Evolutionary conservation across 176 grass and related monocot genomes (phyloP).

Genomic region (Avena insularis): DNA sequence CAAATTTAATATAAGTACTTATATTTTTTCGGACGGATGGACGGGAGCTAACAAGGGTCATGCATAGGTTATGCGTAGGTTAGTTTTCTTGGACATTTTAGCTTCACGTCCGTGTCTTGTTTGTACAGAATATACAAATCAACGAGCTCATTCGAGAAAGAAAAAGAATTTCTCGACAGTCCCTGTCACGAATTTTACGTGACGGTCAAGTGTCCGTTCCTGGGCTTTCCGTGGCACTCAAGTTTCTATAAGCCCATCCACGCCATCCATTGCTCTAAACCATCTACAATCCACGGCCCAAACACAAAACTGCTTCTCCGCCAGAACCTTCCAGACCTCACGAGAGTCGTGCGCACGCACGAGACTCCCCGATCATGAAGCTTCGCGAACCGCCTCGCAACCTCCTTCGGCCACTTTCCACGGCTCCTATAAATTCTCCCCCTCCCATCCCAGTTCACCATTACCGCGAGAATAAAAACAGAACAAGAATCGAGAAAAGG

Average conservation of each 20-base stretch:
- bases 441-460: background rate
- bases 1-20: too few species aligned
- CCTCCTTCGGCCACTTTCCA: background rate
- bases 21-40: too few species aligned
- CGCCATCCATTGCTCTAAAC: background rate
- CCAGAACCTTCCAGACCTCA: conserved; percentile 32
- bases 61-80: too few species aligned
- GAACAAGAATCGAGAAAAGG: too few species aligned
- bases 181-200: background rate
- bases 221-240: conserved; percentile 9
- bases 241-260: background rate
- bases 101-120: too few species aligned
- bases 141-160: too few species aligned
- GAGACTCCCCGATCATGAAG: background rate
- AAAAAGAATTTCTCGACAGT: too few species aligned
- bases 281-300: background rate
- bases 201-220: background rate
- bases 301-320: background rate
- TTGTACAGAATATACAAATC: too few species aligned
- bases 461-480: background rate
- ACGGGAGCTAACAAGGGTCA: too few species aligned
- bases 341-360: background rate
- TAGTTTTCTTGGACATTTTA: too few species aligned
- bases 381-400: conserved; percentile 36
- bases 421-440: background rate